Conservation (phyloP, 2,329 filamentous ascomycete genomes). For the Talaromyces sp. region DNA sequence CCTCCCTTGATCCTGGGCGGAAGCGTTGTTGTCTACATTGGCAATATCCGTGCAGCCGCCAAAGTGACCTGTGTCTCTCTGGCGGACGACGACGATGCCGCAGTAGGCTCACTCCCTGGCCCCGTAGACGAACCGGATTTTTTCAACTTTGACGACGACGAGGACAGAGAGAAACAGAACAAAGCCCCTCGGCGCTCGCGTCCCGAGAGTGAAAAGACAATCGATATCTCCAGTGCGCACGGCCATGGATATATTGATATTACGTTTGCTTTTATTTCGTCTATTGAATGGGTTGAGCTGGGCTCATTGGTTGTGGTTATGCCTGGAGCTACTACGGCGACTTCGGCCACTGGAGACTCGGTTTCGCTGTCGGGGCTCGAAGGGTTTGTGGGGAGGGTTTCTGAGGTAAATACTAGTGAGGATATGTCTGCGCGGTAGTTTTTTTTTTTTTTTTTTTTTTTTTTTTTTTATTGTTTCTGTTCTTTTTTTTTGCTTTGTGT, state of each 20-base stretch:
- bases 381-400: conserved; percentile 53
- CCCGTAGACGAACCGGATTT: conserved; percentile 31
- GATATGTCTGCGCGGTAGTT: conserved; percentile 64
- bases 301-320: conserved; percentile 56
- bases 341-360: conserved; percentile 43
- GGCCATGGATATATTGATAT: conserved; percentile 36
- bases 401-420: conserved; percentile 42
- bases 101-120: conserved; percentile 21
- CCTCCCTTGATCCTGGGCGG: conserved; percentile 53
- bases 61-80: conserved; percentile 58
- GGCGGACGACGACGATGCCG: conserved; percentile 27
- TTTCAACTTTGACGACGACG: conserved; percentile 39
- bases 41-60: conserved; percentile 77
- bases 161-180: conserved; percentile 13
- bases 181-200: background rate
- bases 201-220: conserved; percentile 23
- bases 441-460: background rate
- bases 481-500: background rate
- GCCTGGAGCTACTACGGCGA: conserved; percentile 49
- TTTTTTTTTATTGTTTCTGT: background rate
- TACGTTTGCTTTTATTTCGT: conserved; percentile 53
- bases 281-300: conserved; percentile 52
- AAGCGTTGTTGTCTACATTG: conserved; percentile 70
- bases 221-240: conserved; percentile 17
- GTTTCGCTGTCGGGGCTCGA: conserved; percentile 50